These are phyloP conservation scores for Phaseolus lunatus DNA, from an alignment of 306 rosid species.

Conservation along the genomic window DNA sequence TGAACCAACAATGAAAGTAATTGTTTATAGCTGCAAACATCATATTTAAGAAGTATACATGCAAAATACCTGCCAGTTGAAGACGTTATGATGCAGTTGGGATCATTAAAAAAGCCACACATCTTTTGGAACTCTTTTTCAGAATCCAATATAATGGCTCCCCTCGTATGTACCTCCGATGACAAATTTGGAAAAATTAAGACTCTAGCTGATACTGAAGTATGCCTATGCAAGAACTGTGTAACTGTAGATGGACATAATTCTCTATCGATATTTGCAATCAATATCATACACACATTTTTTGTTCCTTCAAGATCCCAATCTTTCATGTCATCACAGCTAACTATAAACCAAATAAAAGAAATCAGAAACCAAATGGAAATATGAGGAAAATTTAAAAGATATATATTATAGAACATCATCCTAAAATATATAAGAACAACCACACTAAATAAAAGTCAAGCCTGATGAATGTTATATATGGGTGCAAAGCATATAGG, in stretches of 20 bases:
- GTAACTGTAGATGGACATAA: slow-evolving; percentile 51
- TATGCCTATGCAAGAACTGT: slow-evolving; percentile 60
- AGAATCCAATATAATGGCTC: slow-evolving; percentile 56
- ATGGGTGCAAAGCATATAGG: background rate
- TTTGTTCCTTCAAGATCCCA: slow-evolving; percentile 56
- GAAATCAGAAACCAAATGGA: slow-evolving; percentile 9
- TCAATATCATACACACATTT: slow-evolving; percentile 53
- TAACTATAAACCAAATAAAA: slow-evolving; percentile 22
- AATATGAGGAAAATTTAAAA: background rate
- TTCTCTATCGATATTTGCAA: slow-evolving; percentile 74
- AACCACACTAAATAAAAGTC: slow-evolving; percentile 9
- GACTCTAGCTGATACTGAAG: slow-evolving; percentile 59
- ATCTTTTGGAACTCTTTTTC: slow-evolving; percentile 52
- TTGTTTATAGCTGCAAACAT: background rate
- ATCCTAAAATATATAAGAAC: slow-evolving; percentile 2
- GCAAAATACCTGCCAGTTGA: slow-evolving; percentile 70
- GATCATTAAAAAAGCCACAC: slow-evolving; percentile 60
- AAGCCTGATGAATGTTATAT: slow-evolving; percentile 1
- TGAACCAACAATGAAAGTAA: slow-evolving; percentile 25
- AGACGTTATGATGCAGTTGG: slow-evolving; percentile 64
- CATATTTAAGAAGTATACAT: background rate
- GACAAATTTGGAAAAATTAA: slow-evolving; percentile 58
- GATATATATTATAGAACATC: slow-evolving; percentile 9
- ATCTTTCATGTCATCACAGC: slow-evolving; percentile 52
- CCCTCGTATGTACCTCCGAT: slow-evolving; percentile 56